Base-by-base conservation (phyloP, 495 filamentous ascomycete species). In the Astrocystis sublimbata region DNA sequence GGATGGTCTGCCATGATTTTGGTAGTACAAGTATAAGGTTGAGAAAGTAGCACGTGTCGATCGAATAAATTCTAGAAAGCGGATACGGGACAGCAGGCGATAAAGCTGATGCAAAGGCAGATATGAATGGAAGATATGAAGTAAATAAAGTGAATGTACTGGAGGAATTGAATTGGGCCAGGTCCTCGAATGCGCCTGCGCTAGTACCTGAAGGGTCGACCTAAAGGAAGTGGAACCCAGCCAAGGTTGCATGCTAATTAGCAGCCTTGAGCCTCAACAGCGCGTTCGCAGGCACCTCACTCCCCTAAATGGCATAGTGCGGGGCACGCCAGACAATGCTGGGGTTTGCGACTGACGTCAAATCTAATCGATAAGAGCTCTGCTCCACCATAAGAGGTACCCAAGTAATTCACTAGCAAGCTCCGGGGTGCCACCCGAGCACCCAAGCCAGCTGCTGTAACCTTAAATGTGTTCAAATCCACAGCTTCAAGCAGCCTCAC, bases 381-480 rank as follows among this genome's bases (percentile, higher is more conserved):
- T 49, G 10, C 35, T 31, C 60, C 60, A 55, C 51, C 54, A 33
- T 31, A 24, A 38, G 21, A 54, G 59, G 40, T 50, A 58, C 60
- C 33, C 6, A 6, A 35, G 36, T 56, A 41, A 33, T 23, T 42
- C 23, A 33, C 45, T 46, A 41, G 15, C 60, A 31, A n/a, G 42
- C 42, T 50, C 41, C 23, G 35, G 41, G 43, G 41, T 55, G 19
- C 65, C 68, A 36, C 61, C 63, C 64, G n/a, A n/a, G n/a, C n/a
- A n/a, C n/a, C n/a, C n/a, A n/a, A n/a, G n/a, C n/a, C n/a, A n/a
- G n/a, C n/a, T n/a, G n/a, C n/a, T n/a, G 64, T 62, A 66, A 68
- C 56, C 52, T 59, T 61, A 66, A 69, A 69, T 52, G 69, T 71
- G 69, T 71, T 71, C 69, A 71, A 58, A 68, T 64, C 64, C 60